Evolutionary conservation across 441 rosid genomes (phyloP).

Genomic region (Croton setiger): DNA sequence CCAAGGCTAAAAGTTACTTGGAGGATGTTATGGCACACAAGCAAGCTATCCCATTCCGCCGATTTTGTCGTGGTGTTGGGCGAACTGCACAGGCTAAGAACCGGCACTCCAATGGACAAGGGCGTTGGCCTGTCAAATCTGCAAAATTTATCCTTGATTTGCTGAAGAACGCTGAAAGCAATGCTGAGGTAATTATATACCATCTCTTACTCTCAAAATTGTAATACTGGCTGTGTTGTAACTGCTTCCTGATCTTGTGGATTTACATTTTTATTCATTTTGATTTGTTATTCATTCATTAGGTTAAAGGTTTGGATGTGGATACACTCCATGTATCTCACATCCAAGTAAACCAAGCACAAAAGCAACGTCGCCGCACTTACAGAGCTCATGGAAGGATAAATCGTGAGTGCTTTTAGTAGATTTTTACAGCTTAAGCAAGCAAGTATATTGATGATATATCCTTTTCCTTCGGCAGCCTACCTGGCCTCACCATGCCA

Average conservation of each 20-base stretch:
- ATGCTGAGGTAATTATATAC: conserved; percentile 58
- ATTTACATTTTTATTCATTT: not conserved
- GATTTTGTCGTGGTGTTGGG: conserved; percentile 92
- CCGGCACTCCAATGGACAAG: conserved; percentile 93
- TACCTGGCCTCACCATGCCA: conserved; percentile 95
- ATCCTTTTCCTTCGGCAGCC: conserved; percentile 41
- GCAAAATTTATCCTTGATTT: conserved; percentile 82
- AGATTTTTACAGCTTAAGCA: not conserved
- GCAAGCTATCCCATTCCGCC: conserved; percentile 95
- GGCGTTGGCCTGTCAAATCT: conserved; percentile 95
- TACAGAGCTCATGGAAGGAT: conserved; percentile 96
- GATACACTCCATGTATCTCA: conserved; percentile 79
- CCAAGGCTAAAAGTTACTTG: conserved; percentile 86
- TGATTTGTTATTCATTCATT: conserved; percentile 4
- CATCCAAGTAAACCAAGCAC: conserved; percentile 94
- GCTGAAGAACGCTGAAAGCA: conserved; percentile 94
- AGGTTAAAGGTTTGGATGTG: conserved; percentile 92
- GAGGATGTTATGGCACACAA: conserved; percentile 97
- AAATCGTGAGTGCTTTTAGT: conserved; percentile 53
- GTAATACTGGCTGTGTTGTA: not conserved
- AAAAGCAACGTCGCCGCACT: conserved; percentile 85
- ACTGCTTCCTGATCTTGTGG: not conserved
- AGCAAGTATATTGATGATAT: not conserved
- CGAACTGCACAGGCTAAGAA: conserved; percentile 98
- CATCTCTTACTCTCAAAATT: not conserved